A percentile compares a stretch with the other conserved stretches of the same genome.
Conservation (phyloP, 768 basidiomycete species). For the Sarcomyxa edulis region DNA sequence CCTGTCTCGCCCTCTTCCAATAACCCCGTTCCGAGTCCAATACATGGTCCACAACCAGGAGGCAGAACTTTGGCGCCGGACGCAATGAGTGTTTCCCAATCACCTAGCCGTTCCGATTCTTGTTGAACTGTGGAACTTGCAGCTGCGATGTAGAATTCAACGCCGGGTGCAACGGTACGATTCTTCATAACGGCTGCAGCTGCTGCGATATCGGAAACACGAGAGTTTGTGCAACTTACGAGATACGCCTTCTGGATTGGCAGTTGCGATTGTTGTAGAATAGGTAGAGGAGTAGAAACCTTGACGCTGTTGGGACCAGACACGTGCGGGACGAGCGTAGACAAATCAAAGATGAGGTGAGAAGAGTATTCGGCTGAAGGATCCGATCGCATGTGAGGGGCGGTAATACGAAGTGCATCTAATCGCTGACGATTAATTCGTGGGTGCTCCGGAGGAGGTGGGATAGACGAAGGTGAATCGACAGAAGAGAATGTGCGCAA, state of each 20-base stretch:
- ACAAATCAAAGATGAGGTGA: conserved; percentile 87
- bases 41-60: conserved; percentile 96
- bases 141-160: conserved; percentile 97
- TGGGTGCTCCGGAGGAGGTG: conserved; percentile 75
- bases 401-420: conserved; percentile 48
- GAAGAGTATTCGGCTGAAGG: conserved; percentile 75
- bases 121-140: conserved; percentile 90
- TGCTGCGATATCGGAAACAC: conserved; percentile 89
- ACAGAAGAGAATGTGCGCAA: conserved; percentile 65
- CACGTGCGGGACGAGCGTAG: conserved; percentile 90
- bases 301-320: conserved; percentile 99
- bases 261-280: conserved; percentile 68
- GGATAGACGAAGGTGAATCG: conserved; percentile 43
- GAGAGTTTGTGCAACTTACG: conserved; percentile 96
- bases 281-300: conserved; percentile 86
- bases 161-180: conserved; percentile 75
- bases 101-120: conserved; percentile 78
- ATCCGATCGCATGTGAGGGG: conserved; percentile 62
- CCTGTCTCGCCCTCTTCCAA: conserved; percentile 93
- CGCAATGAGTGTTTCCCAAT: conserved; percentile 84
- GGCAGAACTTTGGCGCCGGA: conserved; percentile 92
- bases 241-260: conserved; percentile 96
- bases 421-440: conserved; percentile 77
- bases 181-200: conserved; percentile 87
- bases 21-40: conserved; percentile 89